phyloP scores from a whole-genome alignment of 805 yeast genomes.

The Yarrowia deformans region DNA sequence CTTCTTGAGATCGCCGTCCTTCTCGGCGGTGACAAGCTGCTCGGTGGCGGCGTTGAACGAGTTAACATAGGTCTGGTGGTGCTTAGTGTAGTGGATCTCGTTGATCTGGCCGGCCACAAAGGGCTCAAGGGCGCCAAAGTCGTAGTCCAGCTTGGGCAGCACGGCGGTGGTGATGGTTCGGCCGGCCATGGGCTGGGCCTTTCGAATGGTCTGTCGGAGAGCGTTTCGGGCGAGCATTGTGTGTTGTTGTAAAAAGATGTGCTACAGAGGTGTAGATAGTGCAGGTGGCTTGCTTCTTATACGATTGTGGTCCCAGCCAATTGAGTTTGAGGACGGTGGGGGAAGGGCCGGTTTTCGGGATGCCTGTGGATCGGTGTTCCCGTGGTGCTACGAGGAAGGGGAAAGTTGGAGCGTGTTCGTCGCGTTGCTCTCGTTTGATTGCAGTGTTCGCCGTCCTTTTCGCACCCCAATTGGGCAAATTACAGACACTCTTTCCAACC shows the following conservation, averaged over 20 bases:
- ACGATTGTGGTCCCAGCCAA: constrained; percentile 10
- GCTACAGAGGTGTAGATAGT: no score
- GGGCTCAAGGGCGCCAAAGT: constrained; percentile 86
- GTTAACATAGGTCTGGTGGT: constrained; percentile 89
- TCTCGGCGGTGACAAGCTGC: constrained; percentile 70
- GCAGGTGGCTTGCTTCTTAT: constrained; percentile 16
- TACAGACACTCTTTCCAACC: no score
- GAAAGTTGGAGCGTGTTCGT: no score
- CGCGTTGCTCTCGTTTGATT: no score
- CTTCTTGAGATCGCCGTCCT: constrained; percentile 64
- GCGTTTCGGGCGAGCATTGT: constrained; percentile 39
- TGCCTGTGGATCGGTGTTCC: no score
- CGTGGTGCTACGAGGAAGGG: no score
- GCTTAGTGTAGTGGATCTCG: constrained; percentile 84
- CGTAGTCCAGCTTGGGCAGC: constrained; percentile 83
- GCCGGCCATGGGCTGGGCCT: constrained; percentile 32
- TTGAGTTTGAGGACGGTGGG: constrained; percentile 12
- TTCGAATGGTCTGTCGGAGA: constrained; percentile 25
- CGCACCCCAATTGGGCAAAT: neutral
- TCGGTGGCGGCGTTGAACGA: constrained; percentile 82
- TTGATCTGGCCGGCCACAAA: constrained; percentile 84
- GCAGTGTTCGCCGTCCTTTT: neutral
- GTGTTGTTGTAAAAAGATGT: neutral
- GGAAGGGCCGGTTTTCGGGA: neutral
- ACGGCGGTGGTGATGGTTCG: constrained; percentile 56